Evolutionary conservation across 2,329 filamentous ascomycete species (phyloP), one percentile per base, ranked within the genome.

Genomic region (Xylariaceae sp.): DNA sequence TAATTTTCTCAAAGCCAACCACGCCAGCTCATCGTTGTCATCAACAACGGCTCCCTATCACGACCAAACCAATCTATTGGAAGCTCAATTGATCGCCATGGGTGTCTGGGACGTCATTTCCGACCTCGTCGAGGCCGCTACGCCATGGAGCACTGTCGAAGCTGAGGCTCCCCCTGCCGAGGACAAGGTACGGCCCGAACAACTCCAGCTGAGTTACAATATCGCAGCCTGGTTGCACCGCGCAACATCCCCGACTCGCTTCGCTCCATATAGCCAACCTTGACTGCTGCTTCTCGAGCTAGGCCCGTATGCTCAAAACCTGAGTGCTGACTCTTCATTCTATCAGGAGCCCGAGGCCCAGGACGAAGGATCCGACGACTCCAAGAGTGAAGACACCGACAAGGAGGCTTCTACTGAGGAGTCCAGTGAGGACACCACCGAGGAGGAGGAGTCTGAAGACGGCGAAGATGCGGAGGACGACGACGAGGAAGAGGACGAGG

Each of bases 401-500:
- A 74, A 74, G 17, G 81, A 78, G 42, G 73, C 74, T 34, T 78
- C 74, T 9, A 75, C 74, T 28, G 82, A 78, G 34, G 83, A 80
- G 22, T 28, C 22, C 22, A 31, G n/a, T n/a, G 16, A 76, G 57
- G 74, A 75, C 41, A 73, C 75, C 45, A 65, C 69, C 43, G 77
- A 81, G 56, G 73, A 76, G 48, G 73, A 74, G 50, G 71, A 74
- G 48, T 38, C 34, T 13, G 34, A 38, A 38, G 34, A 10, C 34
- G 13, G 13, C 16, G 42, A 40, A 16, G 75, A 75, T 28, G 75
- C 67, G 22, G 74, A 74, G 19, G 84, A 86, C 41, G 87, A 86
- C 22, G 87, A 88, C 41, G 86, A 87, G 33, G 86, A 88, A 34
- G 87, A 90, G 17, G 89, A 92, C 54, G 89, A 94, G 47, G 89